Base-by-base conservation (phyloP, 768 basidiomycete genomes). In the Cubamyces sp. region DNA sequence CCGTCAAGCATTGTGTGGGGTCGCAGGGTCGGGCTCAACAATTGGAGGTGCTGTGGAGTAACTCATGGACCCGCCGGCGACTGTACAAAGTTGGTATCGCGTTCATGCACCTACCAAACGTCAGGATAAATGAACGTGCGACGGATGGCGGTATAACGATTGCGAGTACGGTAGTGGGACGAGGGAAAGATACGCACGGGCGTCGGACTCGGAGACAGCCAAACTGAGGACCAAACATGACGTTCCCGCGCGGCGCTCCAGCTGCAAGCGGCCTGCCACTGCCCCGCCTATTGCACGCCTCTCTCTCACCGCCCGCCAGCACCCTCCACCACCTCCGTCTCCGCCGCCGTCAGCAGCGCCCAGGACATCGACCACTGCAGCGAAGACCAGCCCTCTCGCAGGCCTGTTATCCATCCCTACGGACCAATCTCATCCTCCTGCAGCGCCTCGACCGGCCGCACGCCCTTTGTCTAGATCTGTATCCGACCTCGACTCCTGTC, bases 171-270 rank as follows among this genome's bases (percentile, higher is more conserved):
- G 34, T 11, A 9, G 34, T 34, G 34, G 34, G 9, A 34, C 34
- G 34, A 34, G 34, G 34, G 6, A 5, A 34, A 34, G 34, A 34
- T 34, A 34, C 34, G 48, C 49, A 59, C 48, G 40, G 37, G 50
- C 49, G 39, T 49, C 57, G 57, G 30, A 49, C 15, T 46, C 47
- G 57, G 48, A 54, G 60, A 23, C 43, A 42, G 28, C 52, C 60
- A 61, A 61, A 61, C 60, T 47, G 53, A 61, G 34, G 52, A 49
- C 61, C 54, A 62, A 62, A 62, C 61, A 62, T 56, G 54, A 57
- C 61, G 61, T 55, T 54, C 46, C 54, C 60, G 54, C 53, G 47
- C 52, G 60, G 60, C 53, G 60, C 60, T 45, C 54, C 41, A 45
- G 25, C 15, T n/a, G 30, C 40, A 11, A 34, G 9, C 34, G 34